Evolutionary conservation across 2,329 filamentous ascomycete species (phyloP), one percentile per base, ranked within the genome.

Genomic region (Fusarium incarnatum): DNA sequence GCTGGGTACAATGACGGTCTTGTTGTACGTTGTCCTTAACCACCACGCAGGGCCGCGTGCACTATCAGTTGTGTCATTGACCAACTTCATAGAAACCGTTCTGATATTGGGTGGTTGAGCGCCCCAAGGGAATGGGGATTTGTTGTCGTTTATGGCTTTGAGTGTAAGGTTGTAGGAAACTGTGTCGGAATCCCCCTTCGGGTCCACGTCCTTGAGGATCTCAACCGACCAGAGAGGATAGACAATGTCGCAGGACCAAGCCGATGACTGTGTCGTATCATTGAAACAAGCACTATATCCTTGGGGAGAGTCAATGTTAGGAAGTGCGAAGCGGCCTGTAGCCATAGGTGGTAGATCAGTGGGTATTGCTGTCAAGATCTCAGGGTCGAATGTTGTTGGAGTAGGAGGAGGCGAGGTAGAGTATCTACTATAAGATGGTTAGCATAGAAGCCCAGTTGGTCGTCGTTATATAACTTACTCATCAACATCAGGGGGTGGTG

Each of bases 161-260:
- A 83, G 73, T 25, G 69, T 78, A 41, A 83, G 64, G 15, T 80
- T 76, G 67, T 88, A 89, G 18, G 80, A 78, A 18, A 71, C 73
- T n/a, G 34, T n/a, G 34, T 68, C 70, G 53, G 70, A 72, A 18
- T 70, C 70, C 52, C 69, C 73, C 16, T 77, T 18, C 3, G 67
- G 16, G 12, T 25, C 71, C 5, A 64, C 47, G 6, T 78, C 67
- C 27, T 60, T 73, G 22, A 64, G 68, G 20, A 89, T 77, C 3
- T 79, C 77, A 78, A 88, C 77, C 3, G 80, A 77, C 53, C 85
- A 83, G 46, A 82, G 79, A 8, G 79, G 79, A 47, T 82, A 81
- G 3, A 52, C 79, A 30, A 91, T 81, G 15, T 86, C 82, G 75
- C 91, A 93, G 62, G 83, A 87, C 91, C 91, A 93, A 1, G 89